Conservation (phyloP, 73 alveolate genomes). For the Diophrys sp. region DNA sequence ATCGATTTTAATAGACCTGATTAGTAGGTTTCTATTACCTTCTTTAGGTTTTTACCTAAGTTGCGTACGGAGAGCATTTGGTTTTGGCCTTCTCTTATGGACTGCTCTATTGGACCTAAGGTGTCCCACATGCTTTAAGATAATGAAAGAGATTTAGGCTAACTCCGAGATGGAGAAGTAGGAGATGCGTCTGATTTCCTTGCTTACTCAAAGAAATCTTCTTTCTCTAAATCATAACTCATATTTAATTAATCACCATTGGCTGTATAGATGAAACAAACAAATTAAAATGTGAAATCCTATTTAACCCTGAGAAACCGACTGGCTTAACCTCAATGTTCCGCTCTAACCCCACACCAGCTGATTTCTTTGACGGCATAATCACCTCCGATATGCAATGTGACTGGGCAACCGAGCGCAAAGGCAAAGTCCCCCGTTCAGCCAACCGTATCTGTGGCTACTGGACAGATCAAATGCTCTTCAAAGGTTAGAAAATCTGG, state of each 20-base stretch:
- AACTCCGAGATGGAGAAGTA: too few relatives aligned
- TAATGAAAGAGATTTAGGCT: too few relatives aligned
- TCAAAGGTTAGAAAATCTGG: constrained; percentile 34
- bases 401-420: background rate
- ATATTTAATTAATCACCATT: too few relatives aligned
- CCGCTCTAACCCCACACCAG: background rate
- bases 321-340: background rate
- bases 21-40: background rate
- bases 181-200: too few relatives aligned
- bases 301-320: background rate
- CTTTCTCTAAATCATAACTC: too few relatives aligned
- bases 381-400: background rate
- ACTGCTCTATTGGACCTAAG: background rate
- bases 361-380: background rate
- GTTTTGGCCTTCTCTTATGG: background rate
- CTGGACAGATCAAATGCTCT: constrained; percentile 38
- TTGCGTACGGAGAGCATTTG: background rate
- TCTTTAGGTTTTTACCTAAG: background rate
- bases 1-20: background rate
- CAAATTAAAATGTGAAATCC: background rate
- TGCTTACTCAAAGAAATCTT: too few relatives aligned
- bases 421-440: background rate
- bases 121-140: background rate
- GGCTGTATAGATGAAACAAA: constrained; percentile 18
- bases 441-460: constrained; percentile 22